phyloP scores from a whole-genome alignment of 2,329 filamentous ascomycete genomes.

The Colletotrichum simmondsii region DNA sequence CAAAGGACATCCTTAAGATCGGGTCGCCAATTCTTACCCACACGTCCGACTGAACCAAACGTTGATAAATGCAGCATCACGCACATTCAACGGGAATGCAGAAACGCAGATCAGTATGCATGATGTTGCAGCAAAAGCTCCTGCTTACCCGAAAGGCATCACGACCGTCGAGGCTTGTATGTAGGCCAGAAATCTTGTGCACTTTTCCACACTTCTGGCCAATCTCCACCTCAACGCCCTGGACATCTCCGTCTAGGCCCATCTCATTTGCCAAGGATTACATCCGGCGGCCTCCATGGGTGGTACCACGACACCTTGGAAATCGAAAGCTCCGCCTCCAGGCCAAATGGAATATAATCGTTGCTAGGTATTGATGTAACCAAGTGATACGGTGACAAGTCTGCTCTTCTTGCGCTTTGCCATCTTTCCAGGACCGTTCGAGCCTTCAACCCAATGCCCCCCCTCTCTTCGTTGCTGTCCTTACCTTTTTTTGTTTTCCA shows the following conservation, averaged over 20 bases:
- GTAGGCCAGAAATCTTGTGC: too few species aligned
- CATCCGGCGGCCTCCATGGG: neutral
- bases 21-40: neutral
- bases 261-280: neutral
- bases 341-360: constrained; percentile 23
- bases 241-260: neutral
- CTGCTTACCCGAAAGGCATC: neutral
- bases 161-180: neutral
- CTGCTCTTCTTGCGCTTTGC: constrained; percentile 30
- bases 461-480: constrained; percentile 17
- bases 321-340: neutral
- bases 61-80: neutral
- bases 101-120: neutral
- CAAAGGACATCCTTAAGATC: neutral
- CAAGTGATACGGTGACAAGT: constrained; percentile 29
- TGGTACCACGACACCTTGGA: neutral
- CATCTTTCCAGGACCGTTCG: constrained; percentile 20
- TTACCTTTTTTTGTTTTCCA: constrained; percentile 26
- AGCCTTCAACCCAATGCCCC: constrained; percentile 4
- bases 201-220: neutral
- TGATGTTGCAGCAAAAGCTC: neutral
- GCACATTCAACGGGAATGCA: neutral
- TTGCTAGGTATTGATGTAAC: constrained; percentile 35
- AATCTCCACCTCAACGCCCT: neutral
- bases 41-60: neutral